These are phyloP conservation scores for Coprinopsis strossmayeri DNA, from an alignment of 768 basidiomycete genomes.

Conservation along the genomic window DNA sequence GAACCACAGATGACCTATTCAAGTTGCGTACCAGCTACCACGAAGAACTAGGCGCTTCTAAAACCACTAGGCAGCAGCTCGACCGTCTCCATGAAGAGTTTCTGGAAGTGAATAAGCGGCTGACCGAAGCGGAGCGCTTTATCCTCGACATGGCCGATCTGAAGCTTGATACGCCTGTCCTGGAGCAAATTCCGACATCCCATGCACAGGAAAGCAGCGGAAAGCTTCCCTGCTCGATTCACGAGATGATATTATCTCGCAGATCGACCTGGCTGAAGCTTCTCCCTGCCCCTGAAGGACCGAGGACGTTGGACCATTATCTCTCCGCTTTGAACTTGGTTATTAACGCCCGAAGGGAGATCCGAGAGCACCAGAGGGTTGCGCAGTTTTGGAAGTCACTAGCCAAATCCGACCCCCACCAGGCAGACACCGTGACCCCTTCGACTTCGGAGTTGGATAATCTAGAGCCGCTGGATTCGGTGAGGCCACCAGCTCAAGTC, in stretches of 20 bases:
- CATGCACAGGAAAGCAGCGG: constrained; percentile 31
- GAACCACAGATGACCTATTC: constrained; percentile 21
- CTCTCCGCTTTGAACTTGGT: constrained; percentile 39
- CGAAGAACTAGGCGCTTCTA: constrained; percentile 12
- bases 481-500: not conserved
- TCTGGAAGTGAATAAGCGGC: not conserved
- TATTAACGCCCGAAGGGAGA: constrained; percentile 35
- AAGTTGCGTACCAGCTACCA: constrained; percentile 21
- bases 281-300: constrained; percentile 25
- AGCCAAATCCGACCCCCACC: constrained; percentile 24
- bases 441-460: constrained; percentile 26
- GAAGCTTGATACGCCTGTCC: constrained; percentile 25
- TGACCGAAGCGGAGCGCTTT: constrained; percentile 17
- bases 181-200: constrained; percentile 19
- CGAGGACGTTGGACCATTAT: constrained; percentile 34
- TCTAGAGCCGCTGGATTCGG: not conserved
- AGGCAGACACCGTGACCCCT: constrained; percentile 24
- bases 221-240: constrained; percentile 36
- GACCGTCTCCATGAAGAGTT: not conserved
- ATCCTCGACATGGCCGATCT: constrained; percentile 31
- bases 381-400: constrained; percentile 39
- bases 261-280: constrained; percentile 38
- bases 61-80: constrained; percentile 17
- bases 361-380: constrained; percentile 29
- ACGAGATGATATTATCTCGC: constrained; percentile 28